Evolutionary conservation across 2,329 filamentous ascomycete species (phyloP).

Genomic region (Celoporthe dispersa): DNA sequence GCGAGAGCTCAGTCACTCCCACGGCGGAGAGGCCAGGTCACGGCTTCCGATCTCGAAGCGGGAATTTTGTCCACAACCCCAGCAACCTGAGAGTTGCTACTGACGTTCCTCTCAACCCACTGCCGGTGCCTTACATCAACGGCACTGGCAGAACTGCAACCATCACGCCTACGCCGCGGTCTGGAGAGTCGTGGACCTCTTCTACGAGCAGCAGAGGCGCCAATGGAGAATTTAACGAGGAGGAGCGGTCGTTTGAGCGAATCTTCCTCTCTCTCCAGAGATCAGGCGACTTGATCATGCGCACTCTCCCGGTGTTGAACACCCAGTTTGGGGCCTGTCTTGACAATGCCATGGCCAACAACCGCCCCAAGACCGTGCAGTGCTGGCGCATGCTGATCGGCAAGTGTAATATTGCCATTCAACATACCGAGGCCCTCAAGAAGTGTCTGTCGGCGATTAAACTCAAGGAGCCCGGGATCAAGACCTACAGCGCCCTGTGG

Average conservation of each 20-base stretch:
- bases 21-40: conserved; percentile 52
- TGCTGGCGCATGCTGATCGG: conserved; percentile 73
- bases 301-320: conserved; percentile 71
- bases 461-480: conserved; percentile 79
- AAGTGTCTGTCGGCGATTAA: conserved; percentile 77
- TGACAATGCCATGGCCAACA: conserved; percentile 64
- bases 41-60: conserved; percentile 44
- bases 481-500: conserved; percentile 67
- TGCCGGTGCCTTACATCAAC: conserved; percentile 49
- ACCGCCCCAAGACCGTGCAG: conserved; percentile 61
- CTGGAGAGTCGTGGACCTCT: conserved; percentile 76
- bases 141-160: conserved; percentile 55
- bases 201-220: conserved; percentile 59
- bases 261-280: conserved; percentile 78
- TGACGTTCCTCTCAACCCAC: conserved; percentile 47
- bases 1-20: conserved; percentile 58
- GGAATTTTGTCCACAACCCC: conserved; percentile 51
- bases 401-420: conserved; percentile 71
- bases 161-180: conserved; percentile 73
- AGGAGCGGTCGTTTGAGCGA: conserved; percentile 80
- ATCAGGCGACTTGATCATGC: conserved; percentile 74
- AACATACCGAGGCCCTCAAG: conserved; percentile 75
- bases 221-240: conserved; percentile 69
- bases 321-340: conserved; percentile 68
- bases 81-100: conserved; percentile 62